Evolutionary conservation across 2,329 filamentous ascomycete genomes (phyloP).

Genomic region (Alternaria incomplexa): DNA sequence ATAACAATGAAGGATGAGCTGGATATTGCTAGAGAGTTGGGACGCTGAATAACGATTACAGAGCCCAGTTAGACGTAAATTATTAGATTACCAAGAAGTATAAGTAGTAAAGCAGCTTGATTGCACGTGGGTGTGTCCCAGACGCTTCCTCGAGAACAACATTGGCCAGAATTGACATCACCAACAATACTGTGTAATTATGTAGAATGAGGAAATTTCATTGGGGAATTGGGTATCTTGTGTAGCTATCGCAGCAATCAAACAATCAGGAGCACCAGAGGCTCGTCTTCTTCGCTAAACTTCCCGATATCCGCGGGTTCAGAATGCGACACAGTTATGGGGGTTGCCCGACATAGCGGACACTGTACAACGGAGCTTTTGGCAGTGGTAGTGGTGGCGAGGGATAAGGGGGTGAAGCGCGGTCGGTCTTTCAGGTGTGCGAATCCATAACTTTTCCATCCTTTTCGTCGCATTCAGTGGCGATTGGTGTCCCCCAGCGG

Average conservation of each 20-base stretch:
- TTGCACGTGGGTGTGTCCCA: background rate
- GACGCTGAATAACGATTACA: background rate
- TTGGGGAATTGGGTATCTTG: conserved; percentile 40
- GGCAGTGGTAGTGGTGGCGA: conserved; percentile 7
- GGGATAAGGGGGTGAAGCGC: conserved; percentile 5
- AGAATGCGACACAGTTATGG: conserved; percentile 2
- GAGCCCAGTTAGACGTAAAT: background rate
- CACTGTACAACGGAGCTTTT: conserved; percentile 34
- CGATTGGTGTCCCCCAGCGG: conserved; percentile 11
- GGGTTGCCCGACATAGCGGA: conserved; percentile 27
- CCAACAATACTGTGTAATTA: background rate
- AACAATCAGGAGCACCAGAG: conserved; percentile 12
- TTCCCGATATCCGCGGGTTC: background rate
- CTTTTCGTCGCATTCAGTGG: conserved; percentile 17
- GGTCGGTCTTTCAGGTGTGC: conserved; percentile 7
- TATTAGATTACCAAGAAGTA: background rate
- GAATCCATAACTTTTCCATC: conserved; percentile 23
- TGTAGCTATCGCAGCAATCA: conserved; percentile 27
- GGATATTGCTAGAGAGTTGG: background rate
- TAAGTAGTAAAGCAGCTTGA: background rate
- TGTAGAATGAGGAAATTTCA: conserved; percentile 15
- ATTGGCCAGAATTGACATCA: background rate
- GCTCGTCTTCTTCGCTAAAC: conserved; percentile 4
- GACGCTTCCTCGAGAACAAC: background rate
- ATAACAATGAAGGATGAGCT: conserved; percentile 10